Percentiles rank a stretch among this genome's conserved stretches.
phyloP scores from a whole-genome alignment of 345 rosid species.

The Populus alba region DNA sequence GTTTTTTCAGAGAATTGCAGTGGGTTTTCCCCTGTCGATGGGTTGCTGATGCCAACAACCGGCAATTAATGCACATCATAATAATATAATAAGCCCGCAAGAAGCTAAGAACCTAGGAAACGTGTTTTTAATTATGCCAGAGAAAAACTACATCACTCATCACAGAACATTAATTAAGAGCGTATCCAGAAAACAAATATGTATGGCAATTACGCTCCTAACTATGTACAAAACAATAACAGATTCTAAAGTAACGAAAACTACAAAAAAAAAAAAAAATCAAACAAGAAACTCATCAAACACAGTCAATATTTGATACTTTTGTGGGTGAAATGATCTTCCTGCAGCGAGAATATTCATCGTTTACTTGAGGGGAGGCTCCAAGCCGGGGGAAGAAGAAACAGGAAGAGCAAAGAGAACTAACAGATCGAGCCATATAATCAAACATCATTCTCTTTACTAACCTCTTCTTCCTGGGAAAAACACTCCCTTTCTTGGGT shows the following conservation, averaged over 20 bases:
- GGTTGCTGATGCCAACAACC: background rate
- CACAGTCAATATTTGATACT: background rate
- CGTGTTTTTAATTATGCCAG: background rate
- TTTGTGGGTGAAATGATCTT: background rate
- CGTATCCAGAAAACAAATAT: background rate
- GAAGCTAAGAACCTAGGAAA: background rate
- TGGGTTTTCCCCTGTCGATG: background rate
- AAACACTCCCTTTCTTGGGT: constrained; percentile 33
- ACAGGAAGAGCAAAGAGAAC: constrained; percentile 11
- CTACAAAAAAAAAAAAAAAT: background rate
- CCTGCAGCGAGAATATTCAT: background rate
- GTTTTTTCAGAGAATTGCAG: background rate
- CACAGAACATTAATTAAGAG: background rate
- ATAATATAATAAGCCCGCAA: background rate
- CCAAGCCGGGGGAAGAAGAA: background rate
- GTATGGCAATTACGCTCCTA: background rate
- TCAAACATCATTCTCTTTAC: constrained; percentile 45
- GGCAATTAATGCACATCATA: background rate
- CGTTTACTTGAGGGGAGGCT: background rate
- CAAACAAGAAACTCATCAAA: background rate
- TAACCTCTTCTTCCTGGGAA: constrained; percentile 35
- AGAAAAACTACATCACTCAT: background rate
- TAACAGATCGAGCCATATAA: constrained; percentile 3
- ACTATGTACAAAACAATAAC: background rate
- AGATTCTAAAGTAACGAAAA: background rate